These are phyloP conservation scores for Coemansia sp. DNA, from an alignment of 192 early-diverging fungal species.

Conservation along the genomic window DNA sequence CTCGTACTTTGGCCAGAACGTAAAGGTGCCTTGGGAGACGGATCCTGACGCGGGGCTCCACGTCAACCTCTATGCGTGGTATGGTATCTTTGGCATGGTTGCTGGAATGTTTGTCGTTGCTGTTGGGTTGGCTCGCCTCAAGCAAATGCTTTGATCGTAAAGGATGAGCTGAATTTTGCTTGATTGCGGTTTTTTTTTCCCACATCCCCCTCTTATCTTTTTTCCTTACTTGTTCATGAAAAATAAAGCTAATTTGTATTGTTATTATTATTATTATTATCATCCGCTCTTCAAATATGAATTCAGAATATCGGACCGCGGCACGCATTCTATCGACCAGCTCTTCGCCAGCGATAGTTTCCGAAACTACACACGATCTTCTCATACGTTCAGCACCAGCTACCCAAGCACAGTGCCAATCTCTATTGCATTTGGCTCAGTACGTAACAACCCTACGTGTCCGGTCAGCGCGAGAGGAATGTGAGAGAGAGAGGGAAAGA, in stretches of 20 bases:
- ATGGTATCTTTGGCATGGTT: conserved; percentile 57
- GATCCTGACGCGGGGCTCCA: conserved; percentile 48
- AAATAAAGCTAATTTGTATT: too few relatives aligned
- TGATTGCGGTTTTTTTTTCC: too few relatives aligned
- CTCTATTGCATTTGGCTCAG: conserved; percentile 22
- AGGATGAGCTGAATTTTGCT: too few relatives aligned
- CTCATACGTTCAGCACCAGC: conserved; percentile 2
- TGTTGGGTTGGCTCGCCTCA: conserved; percentile 16
- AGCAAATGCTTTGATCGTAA: background rate
- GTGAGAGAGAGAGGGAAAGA: background rate
- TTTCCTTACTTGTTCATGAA: too few relatives aligned
- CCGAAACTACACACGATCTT: conserved; percentile 30
- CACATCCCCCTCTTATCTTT: too few relatives aligned
- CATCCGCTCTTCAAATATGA: conserved; percentile 1
- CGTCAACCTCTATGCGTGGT: conserved; percentile 43
- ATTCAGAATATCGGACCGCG: conserved; percentile 9
- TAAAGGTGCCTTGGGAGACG: conserved; percentile 57
- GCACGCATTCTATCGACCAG: conserved; percentile 27
- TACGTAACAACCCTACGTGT: conserved; percentile 17
- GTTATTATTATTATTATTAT: too few relatives aligned
- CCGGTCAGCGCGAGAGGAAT: background rate
- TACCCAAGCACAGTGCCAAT: background rate
- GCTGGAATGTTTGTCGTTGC: conserved; percentile 37
- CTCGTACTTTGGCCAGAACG: conserved; percentile 68
- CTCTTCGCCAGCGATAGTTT: conserved; percentile 15